Base-by-base conservation (phyloP, 805 yeast species). In the Ogataea glucozyma region DNA sequence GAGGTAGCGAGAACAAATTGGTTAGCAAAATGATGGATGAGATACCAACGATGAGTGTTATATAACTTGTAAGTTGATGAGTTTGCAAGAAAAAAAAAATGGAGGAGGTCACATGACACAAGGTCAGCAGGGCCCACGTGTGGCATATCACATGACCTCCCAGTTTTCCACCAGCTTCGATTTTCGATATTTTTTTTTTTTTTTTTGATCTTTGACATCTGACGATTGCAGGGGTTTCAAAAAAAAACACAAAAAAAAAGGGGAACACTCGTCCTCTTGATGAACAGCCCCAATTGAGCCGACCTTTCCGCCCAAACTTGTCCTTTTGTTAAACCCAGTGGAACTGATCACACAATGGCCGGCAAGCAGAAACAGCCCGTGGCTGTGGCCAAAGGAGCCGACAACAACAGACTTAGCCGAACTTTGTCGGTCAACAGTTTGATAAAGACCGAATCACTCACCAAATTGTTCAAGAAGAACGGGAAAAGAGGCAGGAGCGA, bases 401-500 rank as follows among this genome's bases (percentile, higher is more conserved):
- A 51, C 23, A 37, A 41, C 26, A 37, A 41, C 26, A 38, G 29
- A 22, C 43, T 49, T 7, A 14, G 40, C 2, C 38, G 52, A 31
- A 43, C 54, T 1, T 27, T 51, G 18, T 45, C 56, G 12, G 43
- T 51, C 27, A 49, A 46, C 31, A 46, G 51, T 16, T 19, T 56
- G 39, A 52, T 53, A 14, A 44, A 44, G 22, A 41, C 58, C 2
- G 57, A 56, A 27, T 53, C 58, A 16, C 37, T 56, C 22, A 44
- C 58, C 6, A 56, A 48, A 17, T 33, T 56, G 32, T 56, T 56
- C 48, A 48, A 48, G 31, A 50, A 48, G 40, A 46, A 41, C 16
- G 41, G 38, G 35, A 43, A 36, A 17, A 34, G 54, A 16, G 16
- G 46, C 5, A 43, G 56, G 34, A 34, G 44, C 11, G 43, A 47